These are phyloP conservation scores for Saccharomyces hybrid DNA, from an alignment of 1,139 yeast species.

Conservation along the genomic window DNA sequence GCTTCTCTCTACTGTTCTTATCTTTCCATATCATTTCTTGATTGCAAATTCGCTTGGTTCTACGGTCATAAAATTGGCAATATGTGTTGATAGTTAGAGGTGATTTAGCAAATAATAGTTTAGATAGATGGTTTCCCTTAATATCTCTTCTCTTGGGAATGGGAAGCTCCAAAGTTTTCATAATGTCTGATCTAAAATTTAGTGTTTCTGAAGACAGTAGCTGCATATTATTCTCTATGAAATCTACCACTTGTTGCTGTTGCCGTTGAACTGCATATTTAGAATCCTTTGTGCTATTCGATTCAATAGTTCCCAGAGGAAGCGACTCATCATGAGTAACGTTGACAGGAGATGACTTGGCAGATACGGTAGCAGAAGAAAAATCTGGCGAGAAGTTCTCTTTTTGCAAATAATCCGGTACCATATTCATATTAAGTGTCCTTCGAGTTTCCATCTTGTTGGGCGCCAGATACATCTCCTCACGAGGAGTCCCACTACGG, in stretches of 20 bases:
- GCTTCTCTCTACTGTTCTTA: background rate
- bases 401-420: background rate
- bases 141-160: background rate
- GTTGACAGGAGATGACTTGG: constrained; percentile 20
- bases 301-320: background rate
- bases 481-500: background rate
- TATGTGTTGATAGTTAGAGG: background rate
- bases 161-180: background rate
- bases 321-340: background rate
- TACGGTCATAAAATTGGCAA: background rate
- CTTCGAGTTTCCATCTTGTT: background rate
- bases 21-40: background rate
- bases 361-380: constrained; percentile 9
- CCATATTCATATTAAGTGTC: background rate
- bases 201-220: background rate
- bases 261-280: constrained; percentile 6
- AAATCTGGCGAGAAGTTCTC: background rate
- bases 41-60: background rate
- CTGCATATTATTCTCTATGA: background rate
- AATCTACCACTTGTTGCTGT: constrained; percentile 6
- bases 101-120: background rate
- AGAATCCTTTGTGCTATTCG: background rate
- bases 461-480: background rate
- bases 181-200: background rate
- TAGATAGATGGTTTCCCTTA: background rate